These are phyloP conservation scores for Aspergillus oerlinghausenensis DNA, from an alignment of 2,329 filamentous ascomycete genomes.

Conservation along the genomic window DNA sequence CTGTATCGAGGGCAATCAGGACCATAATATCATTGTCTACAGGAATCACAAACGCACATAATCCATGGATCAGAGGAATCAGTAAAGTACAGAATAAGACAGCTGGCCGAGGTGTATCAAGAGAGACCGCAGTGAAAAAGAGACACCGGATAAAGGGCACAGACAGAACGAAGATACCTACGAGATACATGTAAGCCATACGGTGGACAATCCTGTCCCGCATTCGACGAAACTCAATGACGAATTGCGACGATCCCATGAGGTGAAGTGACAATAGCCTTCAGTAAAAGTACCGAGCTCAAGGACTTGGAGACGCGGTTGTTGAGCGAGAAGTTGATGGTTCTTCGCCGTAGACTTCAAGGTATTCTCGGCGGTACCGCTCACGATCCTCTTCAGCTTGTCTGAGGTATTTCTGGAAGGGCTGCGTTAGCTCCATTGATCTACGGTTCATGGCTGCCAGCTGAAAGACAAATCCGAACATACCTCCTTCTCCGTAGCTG, in stretches of 20 bases:
- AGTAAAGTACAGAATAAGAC: background rate
- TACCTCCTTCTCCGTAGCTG: constrained; percentile 35
- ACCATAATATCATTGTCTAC: background rate
- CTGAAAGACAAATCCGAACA: constrained; percentile 3
- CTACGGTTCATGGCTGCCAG: background rate
- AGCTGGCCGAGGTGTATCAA: background rate
- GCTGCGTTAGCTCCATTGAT: constrained; percentile 8
- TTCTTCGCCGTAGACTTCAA: constrained; percentile 32
- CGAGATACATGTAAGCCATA: background rate
- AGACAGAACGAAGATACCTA: background rate
- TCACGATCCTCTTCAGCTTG: constrained; percentile 21
- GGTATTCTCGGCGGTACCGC: constrained; percentile 33
- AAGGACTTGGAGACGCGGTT: background rate
- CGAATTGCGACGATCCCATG: background rate
- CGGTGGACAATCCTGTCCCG: background rate
- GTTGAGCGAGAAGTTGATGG: constrained; percentile 1
- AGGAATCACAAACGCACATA: background rate
- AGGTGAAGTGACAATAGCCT: background rate
- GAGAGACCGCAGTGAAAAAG: background rate
- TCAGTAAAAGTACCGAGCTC: background rate
- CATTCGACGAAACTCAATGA: background rate
- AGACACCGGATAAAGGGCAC: background rate
- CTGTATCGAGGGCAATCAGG: background rate
- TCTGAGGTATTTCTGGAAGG: constrained; percentile 24
- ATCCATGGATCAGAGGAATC: background rate